Evolutionary conservation across 2,329 filamentous ascomycete genomes (phyloP), one percentile per base, ranked within the genome.

Genomic region (Fusarium goolgardi): DNA sequence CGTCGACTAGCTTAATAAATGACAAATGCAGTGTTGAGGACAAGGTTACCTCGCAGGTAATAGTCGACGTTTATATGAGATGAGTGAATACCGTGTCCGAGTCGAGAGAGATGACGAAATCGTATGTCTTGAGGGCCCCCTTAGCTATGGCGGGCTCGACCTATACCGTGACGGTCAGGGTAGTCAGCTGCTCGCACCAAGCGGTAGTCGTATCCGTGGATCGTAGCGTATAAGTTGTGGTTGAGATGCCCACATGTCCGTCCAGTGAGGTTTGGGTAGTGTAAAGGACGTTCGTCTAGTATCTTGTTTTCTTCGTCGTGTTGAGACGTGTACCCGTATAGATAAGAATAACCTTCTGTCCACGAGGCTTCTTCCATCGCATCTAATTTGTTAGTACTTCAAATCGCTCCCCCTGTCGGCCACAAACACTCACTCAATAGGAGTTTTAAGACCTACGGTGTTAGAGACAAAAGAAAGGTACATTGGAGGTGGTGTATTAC

Each of bases 131-230:
- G 27, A 83, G 71, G 2, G 80, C 75, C 20, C 81, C 73, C 39
- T 75, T 73, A 27, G 83, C 71, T 12, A 77, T 75, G 12, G 79
- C 76, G 0, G 82, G 78, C 61, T 81, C 81, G 39, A 81, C 79
- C 83, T 82, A 85, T 84, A 25, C 78, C 78, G 69, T 78, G 79
- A 54, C 81, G 80, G 55, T 80, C 78, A 3, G 73, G 65, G 54
- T 81, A 80, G 31, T 78, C 76, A 29, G 79, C 76, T 6, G 79
- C 80, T 59, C 78, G 79, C 32, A 84, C 78, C 55, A 83, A 79
- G 34, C 82, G 81, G 71, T 84, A 84, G 51, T 83, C 80, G 72
- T 83, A 84, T 7, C 82, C 81, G 70, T 84, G 83, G 47, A 84
- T 82, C 67, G 75, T 67, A 10, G 73, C 72, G 6, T 72, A 73